Base-by-base conservation (phyloP, 139 green algal species). In the Coccomyxa sp. region DNA sequence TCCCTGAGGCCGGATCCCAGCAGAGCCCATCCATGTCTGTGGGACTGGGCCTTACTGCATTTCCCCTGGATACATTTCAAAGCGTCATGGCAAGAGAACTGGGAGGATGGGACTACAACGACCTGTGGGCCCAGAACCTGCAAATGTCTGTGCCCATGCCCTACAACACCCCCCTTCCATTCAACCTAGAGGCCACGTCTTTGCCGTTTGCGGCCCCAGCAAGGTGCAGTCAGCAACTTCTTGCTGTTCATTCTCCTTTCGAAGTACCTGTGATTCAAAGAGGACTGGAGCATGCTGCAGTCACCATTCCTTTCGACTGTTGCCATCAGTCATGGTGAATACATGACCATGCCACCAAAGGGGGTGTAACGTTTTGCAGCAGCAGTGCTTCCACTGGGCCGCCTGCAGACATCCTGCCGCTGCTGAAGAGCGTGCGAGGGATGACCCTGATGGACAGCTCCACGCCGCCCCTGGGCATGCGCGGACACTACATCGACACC, bases 401-500 rank as follows among this genome's bases (percentile, higher is more conserved):
- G 38, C 38, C 38, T 51, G 38, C 38, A 21, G 71, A 38, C 71
- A 77, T 77, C 14, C 71, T 77, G 71, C 71, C 71, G 71, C 71
- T 77, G 71, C 71, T 77, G n/a, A 38, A 77, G 27, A n/a, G 71
- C 23, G n/a, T 77, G 71, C 25, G 71, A 31, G 71, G 71, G 23
- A 77, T 77, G 25, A 18, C 10, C 3, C 71, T 77, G 71, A 10
- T n/a, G 27, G 63, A 71, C 63, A 77, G 71, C 9, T 3, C 23
- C 71, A 77, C 18, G 18, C 63, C 63, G 63, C 63, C 63, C 4
- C 63, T 71, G 63, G 71, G 71, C 1, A 77, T 77, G 71, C 71
- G 76, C 76, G 76, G 76, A 0, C 76, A 80, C 76, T 80, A 80
- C 76, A 80, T 80, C 15, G 18, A 28, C 76, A 60, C 32, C 76